These are phyloP conservation scores for Artomyces pyxidatus DNA, from an alignment of 768 basidiomycete genomes.

Conservation along the genomic window DNA sequence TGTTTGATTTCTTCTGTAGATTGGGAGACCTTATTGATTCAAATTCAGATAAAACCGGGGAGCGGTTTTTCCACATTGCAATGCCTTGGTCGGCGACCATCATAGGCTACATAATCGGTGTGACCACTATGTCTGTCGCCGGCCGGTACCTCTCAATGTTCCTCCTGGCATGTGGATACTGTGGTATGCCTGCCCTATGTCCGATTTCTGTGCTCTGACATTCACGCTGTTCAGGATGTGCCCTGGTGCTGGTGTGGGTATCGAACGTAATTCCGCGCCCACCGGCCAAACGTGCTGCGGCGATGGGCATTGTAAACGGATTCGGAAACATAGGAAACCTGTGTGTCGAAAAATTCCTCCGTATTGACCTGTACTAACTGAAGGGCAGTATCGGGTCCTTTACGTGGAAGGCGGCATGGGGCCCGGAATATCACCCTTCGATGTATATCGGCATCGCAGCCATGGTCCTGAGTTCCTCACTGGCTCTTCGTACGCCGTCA, in stretches of 20 bases:
- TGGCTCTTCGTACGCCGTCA: conserved; percentile 27
- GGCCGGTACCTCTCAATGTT: conserved; percentile 57
- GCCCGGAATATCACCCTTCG: conserved; percentile 53
- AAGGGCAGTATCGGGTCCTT: conserved; percentile 46
- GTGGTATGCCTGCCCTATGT: conserved; percentile 20
- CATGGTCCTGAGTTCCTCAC: conserved; percentile 23
- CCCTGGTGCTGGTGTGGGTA: conserved; percentile 51
- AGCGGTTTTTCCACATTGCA: conserved; percentile 55
- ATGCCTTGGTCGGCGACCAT: conserved; percentile 55
- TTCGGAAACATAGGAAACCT: conserved; percentile 49
- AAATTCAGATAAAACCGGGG: conserved; percentile 48
- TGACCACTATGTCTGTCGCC: conserved; percentile 41
- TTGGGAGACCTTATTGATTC: background rate
- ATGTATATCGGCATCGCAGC: conserved; percentile 42
- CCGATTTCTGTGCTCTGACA: background rate
- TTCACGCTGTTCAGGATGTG: no score
- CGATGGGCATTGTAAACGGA: conserved; percentile 58
- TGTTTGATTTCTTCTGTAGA: conserved; percentile 3
- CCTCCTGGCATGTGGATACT: conserved; percentile 52
- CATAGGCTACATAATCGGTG: conserved; percentile 50
- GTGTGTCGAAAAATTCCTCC: conserved; percentile 34
- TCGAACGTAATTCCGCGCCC: conserved; percentile 53
- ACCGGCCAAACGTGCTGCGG: conserved; percentile 46
- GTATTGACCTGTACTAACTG: background rate
- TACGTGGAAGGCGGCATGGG: conserved; percentile 52